phyloP scores from a whole-genome alignment of 2,329 filamentous ascomycete genomes.

The Aureobasidium namibiae region DNA sequence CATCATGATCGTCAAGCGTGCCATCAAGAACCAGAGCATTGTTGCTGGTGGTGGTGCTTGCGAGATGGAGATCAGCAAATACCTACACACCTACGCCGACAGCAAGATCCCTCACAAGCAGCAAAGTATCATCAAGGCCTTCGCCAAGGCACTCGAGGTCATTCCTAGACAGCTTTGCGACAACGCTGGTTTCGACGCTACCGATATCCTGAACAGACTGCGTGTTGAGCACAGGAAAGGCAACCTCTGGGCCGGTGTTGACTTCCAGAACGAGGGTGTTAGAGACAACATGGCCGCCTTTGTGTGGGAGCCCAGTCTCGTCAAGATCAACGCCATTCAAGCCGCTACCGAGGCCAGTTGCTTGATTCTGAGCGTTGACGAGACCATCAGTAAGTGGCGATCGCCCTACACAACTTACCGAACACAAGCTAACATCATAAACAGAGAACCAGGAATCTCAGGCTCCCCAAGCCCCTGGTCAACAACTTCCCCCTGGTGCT shows the following conservation, averaged over 20 bases:
- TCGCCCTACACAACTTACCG: constrained; percentile 18
- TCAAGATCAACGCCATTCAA: constrained; percentile 96
- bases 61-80: constrained; percentile 95
- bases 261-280: constrained; percentile 87
- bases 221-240: constrained; percentile 94
- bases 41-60: constrained; percentile 89
- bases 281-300: constrained; percentile 91
- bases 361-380: constrained; percentile 90
- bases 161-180: constrained; percentile 96
- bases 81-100: constrained; percentile 87
- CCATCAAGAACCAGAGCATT: constrained; percentile 88
- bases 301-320: constrained; percentile 92
- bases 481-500: constrained; percentile 55
- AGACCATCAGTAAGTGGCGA: constrained; percentile 63
- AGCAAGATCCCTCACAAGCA: constrained; percentile 91
- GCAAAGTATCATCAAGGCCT: constrained; percentile 94
- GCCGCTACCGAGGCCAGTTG: constrained; percentile 92
- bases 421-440: not conserved
- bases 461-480: constrained; percentile 69
- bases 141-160: constrained; percentile 93
- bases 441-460: constrained; percentile 77
- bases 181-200: constrained; percentile 96
- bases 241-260: constrained; percentile 88
- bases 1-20: constrained; percentile 99
- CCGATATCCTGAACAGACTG: constrained; percentile 92